Evolutionary conservation across 2,329 filamentous ascomycete genomes (phyloP), one percentile per base, ranked within the genome.

Genomic region (Daldinia sp.): DNA sequence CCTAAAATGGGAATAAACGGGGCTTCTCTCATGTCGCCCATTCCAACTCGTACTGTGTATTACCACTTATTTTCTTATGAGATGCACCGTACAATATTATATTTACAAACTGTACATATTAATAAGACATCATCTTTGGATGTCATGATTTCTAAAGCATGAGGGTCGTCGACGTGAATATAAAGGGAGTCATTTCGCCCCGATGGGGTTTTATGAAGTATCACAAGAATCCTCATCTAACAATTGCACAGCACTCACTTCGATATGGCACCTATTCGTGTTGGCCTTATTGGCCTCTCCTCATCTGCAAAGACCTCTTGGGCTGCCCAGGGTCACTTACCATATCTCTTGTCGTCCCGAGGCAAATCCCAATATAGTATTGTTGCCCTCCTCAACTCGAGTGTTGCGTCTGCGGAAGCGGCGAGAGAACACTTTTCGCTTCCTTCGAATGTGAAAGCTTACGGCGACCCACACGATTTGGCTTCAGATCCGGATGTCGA

Each of bases 211-310:
- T 35, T 41, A 4, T 13, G 26, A 9, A 12, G n/a, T 4, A 7
- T 15, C 5, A 2, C 26, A 6, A 15, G 15, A 18, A 30, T 51
- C 15, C 1, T 33, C n/a, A n/a, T 18, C 10, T 7, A 33, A 51
- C 46, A 30, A 10, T 6, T 18, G 10, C 26, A 10, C 33, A n/a
- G 10, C 33, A 13, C 48, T 51, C 20, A 15, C 50, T 50, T 68
- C 4, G 71, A 67, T 58, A 85, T 87, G 83, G 74, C 84, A 41
- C 85, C 82, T 9, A 87, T 89, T 65, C 84, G 86, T 59, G 78
- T 86, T 15, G 88, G 83, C 33, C 80, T 90, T n/a, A 81, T 89
- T 65, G 88, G 88, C 51, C 85, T 90, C 59, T 89, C 86, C 1
- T 79, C 84, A 60, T 80, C 81, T 1, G 83, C 85, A 56, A 81